Percentiles rank a stretch among this genome's conserved stretches.
Evolutionary conservation across 2,329 filamentous ascomycete genomes (phyloP).

Genomic region (Neopestalotiopsis clavispora): DNA sequence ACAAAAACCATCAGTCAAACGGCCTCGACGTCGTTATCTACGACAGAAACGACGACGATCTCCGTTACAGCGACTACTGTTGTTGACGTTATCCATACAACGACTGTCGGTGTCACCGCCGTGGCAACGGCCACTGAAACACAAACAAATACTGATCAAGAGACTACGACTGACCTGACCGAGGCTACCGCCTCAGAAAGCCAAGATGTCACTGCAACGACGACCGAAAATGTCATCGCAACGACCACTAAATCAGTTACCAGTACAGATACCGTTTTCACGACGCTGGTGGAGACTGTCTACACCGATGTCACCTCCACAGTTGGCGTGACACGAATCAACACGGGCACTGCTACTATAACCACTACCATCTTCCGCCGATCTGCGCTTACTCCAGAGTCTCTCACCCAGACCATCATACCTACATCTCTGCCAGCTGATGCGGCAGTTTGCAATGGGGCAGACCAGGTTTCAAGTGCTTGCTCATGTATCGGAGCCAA

Average conservation of each 20-base stretch:
- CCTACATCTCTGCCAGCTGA: background rate
- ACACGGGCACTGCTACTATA: background rate
- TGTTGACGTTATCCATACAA: background rate
- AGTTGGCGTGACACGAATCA: background rate
- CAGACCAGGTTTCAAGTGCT: background rate
- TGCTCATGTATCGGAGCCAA: conserved; percentile 1
- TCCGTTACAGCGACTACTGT: background rate
- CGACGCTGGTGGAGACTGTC: background rate
- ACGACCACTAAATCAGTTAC: background rate
- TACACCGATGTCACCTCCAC: background rate
- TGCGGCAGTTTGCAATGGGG: background rate
- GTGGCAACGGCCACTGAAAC: conserved; percentile 1
- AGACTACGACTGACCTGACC: background rate
- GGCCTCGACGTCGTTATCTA: background rate
- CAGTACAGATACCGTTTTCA: conserved; percentile 3
- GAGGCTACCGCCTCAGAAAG: conserved; percentile 1
- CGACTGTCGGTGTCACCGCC: background rate
- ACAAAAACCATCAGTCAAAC: background rate
- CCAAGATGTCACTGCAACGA: background rate
- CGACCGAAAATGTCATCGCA: background rate
- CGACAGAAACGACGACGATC: background rate
- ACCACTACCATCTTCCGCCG: conserved; percentile 5
- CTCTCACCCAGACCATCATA: background rate
- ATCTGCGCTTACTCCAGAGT: background rate
- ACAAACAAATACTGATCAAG: conserved; percentile 3